A percentile compares a stretch with the other conserved stretches of the same genome.
Conservation (phyloP, 2,329 filamentous ascomycete species). For the Aspergillus tamarii region DNA sequence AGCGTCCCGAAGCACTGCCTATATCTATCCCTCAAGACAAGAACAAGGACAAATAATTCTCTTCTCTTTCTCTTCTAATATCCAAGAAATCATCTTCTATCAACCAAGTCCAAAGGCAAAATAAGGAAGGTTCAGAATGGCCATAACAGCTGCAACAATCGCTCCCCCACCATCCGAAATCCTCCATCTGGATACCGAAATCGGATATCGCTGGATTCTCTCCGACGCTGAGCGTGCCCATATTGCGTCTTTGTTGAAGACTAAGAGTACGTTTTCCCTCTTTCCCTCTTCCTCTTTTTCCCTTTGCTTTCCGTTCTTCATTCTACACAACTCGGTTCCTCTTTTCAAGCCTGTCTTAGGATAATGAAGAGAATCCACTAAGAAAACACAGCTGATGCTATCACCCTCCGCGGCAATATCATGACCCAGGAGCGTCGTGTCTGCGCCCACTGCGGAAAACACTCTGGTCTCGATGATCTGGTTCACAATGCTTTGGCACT, state of each 20-base stretch:
- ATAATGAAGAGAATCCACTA: not conserved
- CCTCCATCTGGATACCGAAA: not conserved
- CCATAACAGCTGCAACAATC: not conserved
- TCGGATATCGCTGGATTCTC: not conserved
- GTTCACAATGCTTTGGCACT: constrained; percentile 1
- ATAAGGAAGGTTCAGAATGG: not conserved
- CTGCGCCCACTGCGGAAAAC: constrained; percentile 7
- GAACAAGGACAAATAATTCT: too few species aligned
- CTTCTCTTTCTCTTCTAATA: not conserved
- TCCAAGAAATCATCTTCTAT: too few species aligned
- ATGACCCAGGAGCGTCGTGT: not conserved
- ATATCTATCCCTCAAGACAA: not conserved
- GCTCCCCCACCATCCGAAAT: not conserved
- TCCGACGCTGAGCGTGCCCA: not conserved
- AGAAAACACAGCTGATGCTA: not conserved
- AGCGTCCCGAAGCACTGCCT: not conserved
- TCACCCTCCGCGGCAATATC: not conserved
- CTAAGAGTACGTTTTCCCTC: not conserved
- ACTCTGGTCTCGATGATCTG: constrained; percentile 10
- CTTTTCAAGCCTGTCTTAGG: too few species aligned
- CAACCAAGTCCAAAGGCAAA: not conserved
- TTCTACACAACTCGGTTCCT: not conserved
- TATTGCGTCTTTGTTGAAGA: not conserved
- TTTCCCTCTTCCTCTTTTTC: not conserved
- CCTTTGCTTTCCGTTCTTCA: too few species aligned